A percentile compares a stretch with the other conserved stretches of the same genome.
These are phyloP conservation scores for Hypocreales sp. DNA, from an alignment of 2,329 filamentous ascomycete genomes.

Conservation along the genomic window DNA sequence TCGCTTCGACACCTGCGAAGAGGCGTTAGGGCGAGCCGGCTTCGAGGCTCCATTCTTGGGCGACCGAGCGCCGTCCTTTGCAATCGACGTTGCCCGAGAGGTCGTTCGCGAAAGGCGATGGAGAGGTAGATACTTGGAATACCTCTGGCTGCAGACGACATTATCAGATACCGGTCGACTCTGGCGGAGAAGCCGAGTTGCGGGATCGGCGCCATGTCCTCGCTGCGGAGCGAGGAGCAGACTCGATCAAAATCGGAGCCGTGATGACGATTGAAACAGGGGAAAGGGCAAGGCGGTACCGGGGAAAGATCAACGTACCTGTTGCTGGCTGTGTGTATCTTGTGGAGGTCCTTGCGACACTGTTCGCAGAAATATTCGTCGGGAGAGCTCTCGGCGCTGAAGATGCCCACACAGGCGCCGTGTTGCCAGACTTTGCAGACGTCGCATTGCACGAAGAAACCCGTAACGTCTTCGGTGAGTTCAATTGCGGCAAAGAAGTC, in stretches of 20 bases:
- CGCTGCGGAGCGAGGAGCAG: no score
- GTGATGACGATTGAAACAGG: no score
- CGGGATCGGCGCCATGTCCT: no score
- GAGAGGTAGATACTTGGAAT: conserved; percentile 49
- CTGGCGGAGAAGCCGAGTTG: no score
- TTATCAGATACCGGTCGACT: no score
- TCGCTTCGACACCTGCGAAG: conserved; percentile 55
- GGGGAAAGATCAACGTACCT: no score
- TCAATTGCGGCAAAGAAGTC: conserved; percentile 44
- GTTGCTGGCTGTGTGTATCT: conserved; percentile 62
- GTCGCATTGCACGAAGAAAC: conserved; percentile 96
- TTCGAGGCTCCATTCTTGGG: conserved; percentile 38
- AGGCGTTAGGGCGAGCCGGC: conserved; percentile 35
- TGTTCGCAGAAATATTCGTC: conserved; percentile 98
- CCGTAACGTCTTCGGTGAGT: conserved; percentile 72
- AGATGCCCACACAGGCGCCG: conserved; percentile 91
- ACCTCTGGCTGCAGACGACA: conserved; percentile 37
- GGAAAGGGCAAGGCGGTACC: neutral
- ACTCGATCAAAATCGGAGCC: no score
- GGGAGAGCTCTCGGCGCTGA: conserved; percentile 81
- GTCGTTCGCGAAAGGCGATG: conserved; percentile 38
- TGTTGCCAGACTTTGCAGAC: conserved; percentile 98
- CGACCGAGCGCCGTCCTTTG: conserved; percentile 43
- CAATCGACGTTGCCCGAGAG: conserved; percentile 48
- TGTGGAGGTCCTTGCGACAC: conserved; percentile 84